A percentile compares a stretch with the other conserved stretches of the same genome.
Evolutionary conservation across 768 basidiomycete genomes (phyloP).

Genomic region (Kwoniella newhampshirensis): DNA sequence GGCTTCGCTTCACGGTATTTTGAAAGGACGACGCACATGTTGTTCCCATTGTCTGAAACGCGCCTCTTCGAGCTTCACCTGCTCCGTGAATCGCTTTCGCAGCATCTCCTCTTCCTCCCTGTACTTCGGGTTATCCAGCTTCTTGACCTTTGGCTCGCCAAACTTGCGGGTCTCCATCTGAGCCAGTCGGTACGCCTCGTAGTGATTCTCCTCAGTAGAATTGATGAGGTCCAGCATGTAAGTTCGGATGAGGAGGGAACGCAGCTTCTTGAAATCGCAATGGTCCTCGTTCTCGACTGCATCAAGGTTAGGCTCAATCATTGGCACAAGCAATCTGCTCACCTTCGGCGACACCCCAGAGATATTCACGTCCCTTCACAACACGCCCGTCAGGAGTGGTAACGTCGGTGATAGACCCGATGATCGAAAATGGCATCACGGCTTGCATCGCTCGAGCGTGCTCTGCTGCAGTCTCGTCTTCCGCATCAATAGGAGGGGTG

Average conservation of each 20-base stretch:
- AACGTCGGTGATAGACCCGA: constrained; percentile 94
- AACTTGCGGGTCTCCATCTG: constrained; percentile 99
- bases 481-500: constrained; percentile 83
- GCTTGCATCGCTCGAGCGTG: constrained; percentile 78
- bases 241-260: constrained; percentile 90
- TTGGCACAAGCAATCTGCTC: constrained; percentile 27
- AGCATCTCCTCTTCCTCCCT: constrained; percentile 98
- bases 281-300: constrained; percentile 97
- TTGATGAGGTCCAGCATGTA: constrained; percentile 98
- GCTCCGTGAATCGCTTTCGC: constrained; percentile 96
- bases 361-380: constrained; percentile 96
- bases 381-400: constrained; percentile 82
- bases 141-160: constrained; percentile 97
- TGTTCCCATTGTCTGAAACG: constrained; percentile 99
- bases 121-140: constrained; percentile 99
- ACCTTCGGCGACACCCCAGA: constrained; percentile 99
- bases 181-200: constrained; percentile 94
- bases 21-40: constrained; percentile 64
- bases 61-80: constrained; percentile 97
- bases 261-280: constrained; percentile 98
- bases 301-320: neutral
- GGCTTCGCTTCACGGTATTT: neutral
- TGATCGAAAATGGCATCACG: constrained; percentile 97
- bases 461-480: constrained; percentile 81
- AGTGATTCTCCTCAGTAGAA: constrained; percentile 92